These are phyloP conservation scores for Solanum rostratum DNA, from an alignment of 257 asterid genomes.

Conservation along the genomic window DNA sequence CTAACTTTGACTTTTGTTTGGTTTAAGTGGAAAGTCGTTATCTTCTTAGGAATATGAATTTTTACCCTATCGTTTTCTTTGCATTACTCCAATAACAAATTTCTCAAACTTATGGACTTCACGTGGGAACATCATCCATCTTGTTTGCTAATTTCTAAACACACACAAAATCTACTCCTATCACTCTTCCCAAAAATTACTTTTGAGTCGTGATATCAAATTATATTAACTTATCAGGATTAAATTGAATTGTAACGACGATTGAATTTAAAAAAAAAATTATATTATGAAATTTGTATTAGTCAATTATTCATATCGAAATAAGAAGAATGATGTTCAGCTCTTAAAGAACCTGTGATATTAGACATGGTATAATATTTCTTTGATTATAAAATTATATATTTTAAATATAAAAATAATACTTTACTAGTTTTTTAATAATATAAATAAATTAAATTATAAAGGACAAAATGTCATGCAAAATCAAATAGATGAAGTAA, in stretches of 20 bases:
- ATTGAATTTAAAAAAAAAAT: neutral
- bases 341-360: no score
- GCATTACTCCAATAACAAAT: neutral
- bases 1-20: neutral
- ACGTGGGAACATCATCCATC: neutral
- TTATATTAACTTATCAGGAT: neutral
- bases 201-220: no score
- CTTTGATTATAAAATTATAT: no score
- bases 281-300: no score
- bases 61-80: neutral
- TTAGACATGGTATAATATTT: no score
- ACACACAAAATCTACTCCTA: neutral
- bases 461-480: neutral
- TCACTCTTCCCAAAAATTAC: neutral
- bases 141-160: neutral
- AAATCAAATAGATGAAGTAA: neutral
- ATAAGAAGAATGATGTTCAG: no score
- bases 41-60: neutral
- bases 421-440: no score
- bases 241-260: neutral
- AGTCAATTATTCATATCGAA: no score
- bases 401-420: no score
- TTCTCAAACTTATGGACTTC: neutral
- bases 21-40: neutral
- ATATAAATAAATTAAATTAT: no score